Conservation (phyloP, 2,329 filamentous ascomycete genomes). For the Colletotrichum sp. region DNA sequence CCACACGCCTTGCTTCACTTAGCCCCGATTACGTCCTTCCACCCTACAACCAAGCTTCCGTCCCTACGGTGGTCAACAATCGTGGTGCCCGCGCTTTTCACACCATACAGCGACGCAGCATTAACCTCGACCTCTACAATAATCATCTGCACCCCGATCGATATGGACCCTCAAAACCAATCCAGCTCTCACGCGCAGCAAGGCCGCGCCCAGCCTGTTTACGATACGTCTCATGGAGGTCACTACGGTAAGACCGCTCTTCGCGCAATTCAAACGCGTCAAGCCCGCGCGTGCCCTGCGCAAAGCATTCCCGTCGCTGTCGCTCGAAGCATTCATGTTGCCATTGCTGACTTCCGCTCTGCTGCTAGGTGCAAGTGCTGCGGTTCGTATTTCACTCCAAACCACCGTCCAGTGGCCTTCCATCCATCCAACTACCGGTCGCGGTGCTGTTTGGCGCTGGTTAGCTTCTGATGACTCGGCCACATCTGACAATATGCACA, state of each 20-base stretch:
- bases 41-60: background rate
- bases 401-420: background rate
- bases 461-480: background rate
- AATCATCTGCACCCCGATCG: constrained; percentile 13
- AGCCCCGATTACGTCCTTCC: background rate
- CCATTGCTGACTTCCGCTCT: background rate
- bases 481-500: constrained; percentile 37
- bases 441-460: background rate
- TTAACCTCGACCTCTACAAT: background rate
- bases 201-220: constrained; percentile 66
- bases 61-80: background rate
- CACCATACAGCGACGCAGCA: background rate
- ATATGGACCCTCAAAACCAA: constrained; percentile 43
- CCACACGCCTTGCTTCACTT: background rate
- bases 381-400: constrained; percentile 53
- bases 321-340: constrained; percentile 17
- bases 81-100: background rate
- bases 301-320: constrained; percentile 7
- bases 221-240: constrained; percentile 75
- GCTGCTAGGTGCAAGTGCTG: constrained; percentile 66
- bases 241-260: constrained; percentile 70
- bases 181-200: constrained; percentile 43
- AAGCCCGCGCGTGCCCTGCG: background rate
- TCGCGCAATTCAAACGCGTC: constrained; percentile 8
- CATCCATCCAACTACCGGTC: background rate